Base-by-base conservation (phyloP, 1,284 basidiomycete genomes). In the Fomitiporia mediterranea region DNA sequence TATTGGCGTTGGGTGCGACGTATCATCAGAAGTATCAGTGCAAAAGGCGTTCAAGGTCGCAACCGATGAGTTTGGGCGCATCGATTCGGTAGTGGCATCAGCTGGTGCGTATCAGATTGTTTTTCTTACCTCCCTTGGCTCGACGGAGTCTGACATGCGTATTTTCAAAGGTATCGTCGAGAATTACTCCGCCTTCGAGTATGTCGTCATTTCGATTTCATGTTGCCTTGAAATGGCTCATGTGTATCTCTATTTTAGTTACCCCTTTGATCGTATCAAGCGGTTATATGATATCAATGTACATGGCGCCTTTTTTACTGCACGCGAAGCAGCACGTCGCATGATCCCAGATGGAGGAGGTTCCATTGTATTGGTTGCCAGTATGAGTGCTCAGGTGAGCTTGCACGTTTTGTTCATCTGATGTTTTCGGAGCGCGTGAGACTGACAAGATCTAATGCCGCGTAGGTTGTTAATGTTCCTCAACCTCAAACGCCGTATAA, bases 401-500 rank as follows among this genome's bases (percentile, higher is more conserved):
- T 27, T 40, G n/a, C 35, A 34, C 1, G 19, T 25, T n/a, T 5
- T 50, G n/a, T 46, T 34, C 25, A 21, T 40, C 38, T 48, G 39
- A 23, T 56, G 61, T 56, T 67, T 55, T 61, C 25, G 17, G 5
- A 51, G 39, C 19, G 59, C n/a, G n/a, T n/a, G n/a, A n/a, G n/a
- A n/a, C n/a, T n/a, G n/a, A n/a, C n/a, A n/a, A 27, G 32, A 35
- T 44, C 46, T 57, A 49, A 35, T 56, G 2, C 15, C 8, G 6
- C 5, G 7, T 66, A 93, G 90, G 83, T 94, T 61, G 79, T 94
- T 69, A 94, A 94, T 71, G 81, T 89, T 56, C 92, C 92, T 37
- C 85, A 86, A 81, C 83, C 82, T 37, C 95, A 98, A 79, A 91
- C 91, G 1, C 94, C 95, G 0, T 98, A 98, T 74, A 98, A 98